Base-by-base conservation (phyloP, 345 rosid species). In the Brassica napus region DNA sequence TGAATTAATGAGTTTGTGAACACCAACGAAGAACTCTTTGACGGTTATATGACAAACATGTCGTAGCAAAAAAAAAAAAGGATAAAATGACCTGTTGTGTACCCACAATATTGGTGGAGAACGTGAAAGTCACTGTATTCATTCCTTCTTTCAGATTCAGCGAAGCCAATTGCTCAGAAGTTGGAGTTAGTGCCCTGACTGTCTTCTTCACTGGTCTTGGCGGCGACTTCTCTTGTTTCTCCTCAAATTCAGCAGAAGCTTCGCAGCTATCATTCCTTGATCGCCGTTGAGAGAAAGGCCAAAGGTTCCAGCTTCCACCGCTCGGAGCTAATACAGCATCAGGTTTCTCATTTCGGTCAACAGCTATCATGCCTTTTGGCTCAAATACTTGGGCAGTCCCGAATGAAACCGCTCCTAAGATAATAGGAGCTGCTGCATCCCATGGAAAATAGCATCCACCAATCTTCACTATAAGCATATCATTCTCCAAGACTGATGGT, bases 101-200 rank as follows among this genome's bases (percentile, higher is more conserved):
- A 78, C 99, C 99, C 62, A 93, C 87, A 97, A 95, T 89, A 61
- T 92, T 74, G 59, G 97, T 95, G 80, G 89, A 91, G 86, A 95
- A 93, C 60, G 94, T 90, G 82, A 95, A 95, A 78, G 86, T 87
- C 72, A 95, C 84, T 5, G 76, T 59, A 83, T 95, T 95, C 77
- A 86, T 83, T 55, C 97, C 99, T 65, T 90, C 91, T 84, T 87
- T 89, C 80, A 95, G 85, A 83, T 93, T 83, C 82, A 95, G 82
- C 18, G 90, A 91, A 39, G 93, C 89, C 83, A 95, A 82, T 81
- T 93, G 91, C 76, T 93, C 90, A 23, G 99, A 95, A 69, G 97
- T 93, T 31, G 99, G 99, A 61, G 87, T 87, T 14, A 75, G 75
- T 58, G 78, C 88, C 87, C 82, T 86, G 60, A 83, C 81, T 62